Evolutionary conservation across 768 basidiomycete genomes (phyloP).

Genomic region (Kondoa malvinella): DNA sequence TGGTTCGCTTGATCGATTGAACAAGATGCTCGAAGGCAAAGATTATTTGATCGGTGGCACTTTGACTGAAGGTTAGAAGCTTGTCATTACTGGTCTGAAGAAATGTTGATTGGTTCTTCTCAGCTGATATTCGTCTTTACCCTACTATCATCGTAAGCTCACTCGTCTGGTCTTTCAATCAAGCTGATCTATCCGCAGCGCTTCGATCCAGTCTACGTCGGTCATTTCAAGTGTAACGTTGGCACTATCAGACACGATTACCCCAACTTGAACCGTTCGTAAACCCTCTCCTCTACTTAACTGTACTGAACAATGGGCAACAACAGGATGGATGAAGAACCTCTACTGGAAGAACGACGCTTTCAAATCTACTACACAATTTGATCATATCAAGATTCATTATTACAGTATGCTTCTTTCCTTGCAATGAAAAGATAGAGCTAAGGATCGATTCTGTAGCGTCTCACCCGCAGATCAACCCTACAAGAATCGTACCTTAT

Average conservation of each 20-base stretch:
- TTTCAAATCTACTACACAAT: constrained; percentile 73
- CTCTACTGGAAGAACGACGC: constrained; percentile 81
- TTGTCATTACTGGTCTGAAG: background rate
- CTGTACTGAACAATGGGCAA: background rate
- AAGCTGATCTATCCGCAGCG: constrained; percentile 32
- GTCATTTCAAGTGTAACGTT: constrained; percentile 88
- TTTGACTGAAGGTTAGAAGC: constrained; percentile 47
- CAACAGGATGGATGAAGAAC: constrained; percentile 50
- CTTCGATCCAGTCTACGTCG: constrained; percentile 76
- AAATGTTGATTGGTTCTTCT: constrained; percentile 38
- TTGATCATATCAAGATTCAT: constrained; percentile 67
- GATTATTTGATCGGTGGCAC: constrained; percentile 66
- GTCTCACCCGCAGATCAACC: constrained; percentile 40
- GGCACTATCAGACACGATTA: constrained; percentile 49
- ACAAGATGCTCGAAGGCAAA: constrained; percentile 55
- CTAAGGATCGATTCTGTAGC: constrained; percentile 21
- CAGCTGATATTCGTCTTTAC: constrained; percentile 57
- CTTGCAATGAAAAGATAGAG: background rate
- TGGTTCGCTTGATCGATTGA: constrained; percentile 59
- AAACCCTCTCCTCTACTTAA: constrained; percentile 29
- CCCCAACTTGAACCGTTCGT: constrained; percentile 49
- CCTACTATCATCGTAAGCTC: constrained; percentile 52
- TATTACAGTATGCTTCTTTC: constrained; percentile 24
- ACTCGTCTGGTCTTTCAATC: background rate
- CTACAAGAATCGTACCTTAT: constrained; percentile 45